Evolutionary conservation across 2,329 filamentous ascomycete genomes (phyloP).

Genomic region (Cytospora paraplurivora): DNA sequence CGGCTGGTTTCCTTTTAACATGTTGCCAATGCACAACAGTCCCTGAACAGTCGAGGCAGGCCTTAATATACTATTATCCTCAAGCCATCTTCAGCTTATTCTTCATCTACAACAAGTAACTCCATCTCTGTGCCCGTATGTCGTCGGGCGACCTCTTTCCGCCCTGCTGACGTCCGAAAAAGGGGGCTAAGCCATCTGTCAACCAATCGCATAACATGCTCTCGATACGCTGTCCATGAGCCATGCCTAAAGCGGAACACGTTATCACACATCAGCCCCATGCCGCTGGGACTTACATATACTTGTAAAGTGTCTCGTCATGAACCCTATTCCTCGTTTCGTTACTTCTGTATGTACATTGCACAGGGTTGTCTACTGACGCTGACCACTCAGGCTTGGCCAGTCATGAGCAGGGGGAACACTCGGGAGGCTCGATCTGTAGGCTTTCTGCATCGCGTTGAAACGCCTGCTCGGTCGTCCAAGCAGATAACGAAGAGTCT

Average conservation of each 20-base stretch:
- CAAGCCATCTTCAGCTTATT: background rate
- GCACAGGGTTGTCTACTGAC: background rate
- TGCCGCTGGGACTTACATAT: background rate
- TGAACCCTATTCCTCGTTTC: background rate
- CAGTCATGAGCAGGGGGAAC: background rate
- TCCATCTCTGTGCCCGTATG: background rate
- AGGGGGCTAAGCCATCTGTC: background rate
- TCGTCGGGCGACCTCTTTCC: background rate
- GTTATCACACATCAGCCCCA: background rate
- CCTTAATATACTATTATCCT: background rate
- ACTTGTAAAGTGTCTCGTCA: background rate
- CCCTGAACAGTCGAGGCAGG: background rate
- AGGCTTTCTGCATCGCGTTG: background rate
- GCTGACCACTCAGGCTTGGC: background rate
- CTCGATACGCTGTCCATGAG: conserved; percentile 10
- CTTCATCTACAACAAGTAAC: background rate
- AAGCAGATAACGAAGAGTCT: background rate
- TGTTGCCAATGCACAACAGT: background rate
- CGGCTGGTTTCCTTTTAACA: background rate
- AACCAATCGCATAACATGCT: conserved; percentile 15
- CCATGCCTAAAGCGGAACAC: conserved; percentile 6
- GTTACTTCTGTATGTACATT: background rate
- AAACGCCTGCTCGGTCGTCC: background rate
- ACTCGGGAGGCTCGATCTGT: background rate
- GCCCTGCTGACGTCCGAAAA: background rate